Evolutionary conservation across 805 yeast genomes (phyloP).

Genomic region (Martiniozyma abietophila): DNA sequence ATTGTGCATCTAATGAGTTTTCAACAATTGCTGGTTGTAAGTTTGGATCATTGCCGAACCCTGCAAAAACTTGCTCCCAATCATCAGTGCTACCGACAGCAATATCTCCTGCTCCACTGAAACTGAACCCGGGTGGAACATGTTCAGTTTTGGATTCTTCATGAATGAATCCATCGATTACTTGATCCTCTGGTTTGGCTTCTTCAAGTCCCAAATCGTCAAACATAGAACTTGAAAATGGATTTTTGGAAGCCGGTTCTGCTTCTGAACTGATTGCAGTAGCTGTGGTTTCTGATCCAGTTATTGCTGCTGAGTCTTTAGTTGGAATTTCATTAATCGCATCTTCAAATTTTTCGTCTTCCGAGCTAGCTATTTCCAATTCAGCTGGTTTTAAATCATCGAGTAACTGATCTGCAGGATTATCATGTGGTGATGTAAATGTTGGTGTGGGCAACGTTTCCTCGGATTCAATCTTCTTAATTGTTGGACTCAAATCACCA

Average conservation of each 20-base stretch:
- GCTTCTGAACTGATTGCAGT: slow-evolving; percentile 7
- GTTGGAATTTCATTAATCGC: slow-evolving; percentile 13
- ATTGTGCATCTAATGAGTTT: slow-evolving; percentile 7
- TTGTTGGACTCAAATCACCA: slow-evolving; percentile 5
- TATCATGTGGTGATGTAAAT: slow-evolving; percentile 1
- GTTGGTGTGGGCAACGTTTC: too few species aligned
- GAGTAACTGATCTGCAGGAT: background rate
- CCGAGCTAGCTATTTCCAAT: slow-evolving; percentile 5
- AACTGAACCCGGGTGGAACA: background rate
- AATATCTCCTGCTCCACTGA: slow-evolving; percentile 11
- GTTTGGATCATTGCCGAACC: slow-evolving; percentile 54
- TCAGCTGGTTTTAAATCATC: slow-evolving; percentile 8
- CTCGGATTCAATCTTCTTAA: background rate
- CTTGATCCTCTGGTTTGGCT: slow-evolving; percentile 20
- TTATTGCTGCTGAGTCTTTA: too few species aligned
- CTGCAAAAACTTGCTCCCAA: slow-evolving; percentile 92
- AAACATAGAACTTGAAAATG: slow-evolving; percentile 18
- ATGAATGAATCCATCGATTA: background rate
- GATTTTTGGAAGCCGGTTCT: slow-evolving; percentile 8
- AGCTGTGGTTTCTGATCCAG: slow-evolving; percentile 7
- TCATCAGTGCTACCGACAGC: slow-evolving; percentile 48
- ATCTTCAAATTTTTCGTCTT: slow-evolving; percentile 11
- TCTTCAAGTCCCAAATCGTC: slow-evolving; percentile 30
- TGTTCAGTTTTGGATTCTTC: background rate
- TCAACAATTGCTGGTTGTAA: slow-evolving; percentile 14